phyloP scores from a whole-genome alignment of 768 basidiomycete genomes.

The Kondoa subrosea region DNA sequence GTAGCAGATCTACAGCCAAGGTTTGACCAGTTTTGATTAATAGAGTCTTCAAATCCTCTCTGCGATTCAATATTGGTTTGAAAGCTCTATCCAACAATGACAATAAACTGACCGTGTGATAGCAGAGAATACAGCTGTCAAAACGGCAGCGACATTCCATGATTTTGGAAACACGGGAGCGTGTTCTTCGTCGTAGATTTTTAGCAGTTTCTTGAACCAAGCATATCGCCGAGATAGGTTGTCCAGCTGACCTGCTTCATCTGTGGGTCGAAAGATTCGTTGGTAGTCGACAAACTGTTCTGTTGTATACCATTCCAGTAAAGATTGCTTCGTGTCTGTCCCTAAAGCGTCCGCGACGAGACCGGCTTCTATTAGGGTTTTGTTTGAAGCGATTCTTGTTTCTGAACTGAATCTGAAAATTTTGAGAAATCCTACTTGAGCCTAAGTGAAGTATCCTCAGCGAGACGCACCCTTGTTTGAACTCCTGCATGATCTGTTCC shows the following conservation, averaged over 20 bases:
- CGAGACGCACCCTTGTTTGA: constrained; percentile 40
- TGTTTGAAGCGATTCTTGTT: not conserved
- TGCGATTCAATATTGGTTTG: no score
- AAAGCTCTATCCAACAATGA: not conserved
- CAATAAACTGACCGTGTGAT: constrained; percentile 16
- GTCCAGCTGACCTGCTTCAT: constrained; percentile 89
- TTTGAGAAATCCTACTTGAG: not conserved
- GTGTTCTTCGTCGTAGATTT: constrained; percentile 72
- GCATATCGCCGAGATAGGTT: constrained; percentile 83
- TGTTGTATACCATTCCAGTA: constrained; percentile 74
- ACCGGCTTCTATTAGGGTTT: constrained; percentile 49
- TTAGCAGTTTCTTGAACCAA: constrained; percentile 77
- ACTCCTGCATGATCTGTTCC: constrained; percentile 66
- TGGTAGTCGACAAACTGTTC: constrained; percentile 89
- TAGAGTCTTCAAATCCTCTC: constrained; percentile 67
- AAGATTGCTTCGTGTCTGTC: constrained; percentile 48
- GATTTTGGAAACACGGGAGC: constrained; percentile 62
- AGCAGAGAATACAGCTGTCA: constrained; percentile 53
- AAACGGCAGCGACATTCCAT: constrained; percentile 70
- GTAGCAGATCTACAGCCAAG: constrained; percentile 56
- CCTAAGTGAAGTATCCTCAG: not conserved
- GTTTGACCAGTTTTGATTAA: constrained; percentile 59
- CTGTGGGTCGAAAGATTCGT: constrained; percentile 77
- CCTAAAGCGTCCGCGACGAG: constrained; percentile 78
- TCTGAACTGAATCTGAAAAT: not conserved